Evolutionary conservation across 2,329 filamentous ascomycete genomes (phyloP).

Genomic region (Fusarium phyllophilum): DNA sequence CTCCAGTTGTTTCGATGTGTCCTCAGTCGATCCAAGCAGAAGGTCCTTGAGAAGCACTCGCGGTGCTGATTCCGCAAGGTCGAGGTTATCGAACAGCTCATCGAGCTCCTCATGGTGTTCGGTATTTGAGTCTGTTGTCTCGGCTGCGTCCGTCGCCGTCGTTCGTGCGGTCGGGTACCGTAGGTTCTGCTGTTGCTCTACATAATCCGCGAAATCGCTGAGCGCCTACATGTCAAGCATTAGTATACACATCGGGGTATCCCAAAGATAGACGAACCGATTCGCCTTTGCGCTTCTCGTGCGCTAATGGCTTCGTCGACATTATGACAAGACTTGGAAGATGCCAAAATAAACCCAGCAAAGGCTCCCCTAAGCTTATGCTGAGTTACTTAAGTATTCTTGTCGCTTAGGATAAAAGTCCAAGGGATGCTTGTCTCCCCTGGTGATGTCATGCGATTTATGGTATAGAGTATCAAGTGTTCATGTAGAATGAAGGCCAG

Average conservation of each 20-base stretch:
- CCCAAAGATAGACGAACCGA: conserved; percentile 64
- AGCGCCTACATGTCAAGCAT: conserved; percentile 66
- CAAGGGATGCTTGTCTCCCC: background rate
- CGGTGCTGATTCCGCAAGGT: conserved; percentile 76
- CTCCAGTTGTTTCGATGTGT: conserved; percentile 70
- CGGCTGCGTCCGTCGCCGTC: conserved; percentile 41
- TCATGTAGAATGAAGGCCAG: background rate
- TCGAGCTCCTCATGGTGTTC: conserved; percentile 83
- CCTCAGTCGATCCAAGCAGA: conserved; percentile 71
- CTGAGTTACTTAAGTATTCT: background rate
- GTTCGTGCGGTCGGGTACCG: conserved; percentile 64
- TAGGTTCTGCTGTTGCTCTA: conserved; percentile 88
- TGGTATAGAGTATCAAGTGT: conserved; percentile 33
- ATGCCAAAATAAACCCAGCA: background rate
- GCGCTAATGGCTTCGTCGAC: conserved; percentile 72
- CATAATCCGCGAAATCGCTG: conserved; percentile 97
- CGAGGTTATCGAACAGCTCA: conserved; percentile 89
- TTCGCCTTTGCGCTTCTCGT: conserved; percentile 89
- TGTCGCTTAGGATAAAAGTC: background rate
- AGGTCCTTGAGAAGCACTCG: conserved; percentile 79
- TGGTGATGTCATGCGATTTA: conserved; percentile 38
- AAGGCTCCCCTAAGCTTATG: background rate
- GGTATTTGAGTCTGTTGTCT: conserved; percentile 52
- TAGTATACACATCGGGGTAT: background rate
- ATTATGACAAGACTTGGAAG: conserved; percentile 51